Base-by-base conservation (phyloP, 768 basidiomycete species). In the Suillus fuscotomentosus region DNA sequence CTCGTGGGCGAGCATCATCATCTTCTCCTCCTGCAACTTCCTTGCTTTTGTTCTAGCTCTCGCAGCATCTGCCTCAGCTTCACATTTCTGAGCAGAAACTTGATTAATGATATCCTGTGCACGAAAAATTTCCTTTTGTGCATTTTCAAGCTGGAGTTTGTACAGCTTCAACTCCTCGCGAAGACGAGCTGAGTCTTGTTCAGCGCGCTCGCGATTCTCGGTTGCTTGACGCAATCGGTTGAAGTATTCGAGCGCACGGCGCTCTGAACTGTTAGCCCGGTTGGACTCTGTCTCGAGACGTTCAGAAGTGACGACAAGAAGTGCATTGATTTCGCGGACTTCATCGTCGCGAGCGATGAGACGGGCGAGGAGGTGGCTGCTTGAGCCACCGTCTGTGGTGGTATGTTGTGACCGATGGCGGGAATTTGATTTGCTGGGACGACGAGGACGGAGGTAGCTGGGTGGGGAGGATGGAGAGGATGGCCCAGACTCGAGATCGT, bases 51-150 rank as follows among this genome's bases (percentile, higher is more conserved):
- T 76, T 55, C 83, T 76, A 4, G 82, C 82, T 27, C 73, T 72
- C 2, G 83, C 77, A 1, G 83, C 83, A 9, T 78, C 75, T 0
- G 80, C 78, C 63, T 84, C 83, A 5, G 83, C 83, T 63, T 78
- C 78, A 60, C 80, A 75, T 27, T 81, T 76, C 68, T 81, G 75
- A 4, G 74, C 70, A 54, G 81, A 79, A 36, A 81, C 73, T 57
- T 79, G 77, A 70, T 79, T 76, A 41, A 84, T 75, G 45, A 82
- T 75, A 31, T 77, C 77, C 60, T 82, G 79, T 0, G 80, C 82
- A 2, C 79, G 75, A 50, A 73, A 70, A 34, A 84, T 79, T 65
- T 84, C 81, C 38, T 75, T 73, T 65, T 82, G 80, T 0, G 82
- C 82, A 65, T 75, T 80, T 20, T 80, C 78, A 59, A 81, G 75